These are phyloP conservation scores for Mucor velutinosus DNA, from an alignment of 371 early-diverging fungal genomes.

Conservation along the genomic window DNA sequence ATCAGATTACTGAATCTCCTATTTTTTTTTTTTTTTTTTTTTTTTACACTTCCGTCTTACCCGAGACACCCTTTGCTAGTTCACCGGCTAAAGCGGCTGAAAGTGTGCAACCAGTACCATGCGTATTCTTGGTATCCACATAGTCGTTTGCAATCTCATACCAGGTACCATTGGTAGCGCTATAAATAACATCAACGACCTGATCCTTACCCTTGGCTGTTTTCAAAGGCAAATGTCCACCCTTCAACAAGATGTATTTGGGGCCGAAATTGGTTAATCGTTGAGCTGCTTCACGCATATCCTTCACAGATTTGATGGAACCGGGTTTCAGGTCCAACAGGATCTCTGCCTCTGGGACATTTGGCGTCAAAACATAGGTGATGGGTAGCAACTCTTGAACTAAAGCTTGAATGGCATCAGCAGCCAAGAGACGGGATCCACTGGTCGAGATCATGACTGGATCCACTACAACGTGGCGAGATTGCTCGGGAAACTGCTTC, in stretches of 20 bases:
- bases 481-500: slow-evolving; percentile 32
- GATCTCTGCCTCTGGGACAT: slow-evolving; percentile 80
- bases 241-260: slow-evolving; percentile 72
- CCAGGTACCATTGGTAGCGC: slow-evolving; percentile 35
- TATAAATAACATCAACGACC: slow-evolving; percentile 71
- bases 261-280: slow-evolving; percentile 53
- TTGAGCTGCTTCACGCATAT: slow-evolving; percentile 59
- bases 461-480: slow-evolving; percentile 66
- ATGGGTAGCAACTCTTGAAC: slow-evolving; percentile 64
- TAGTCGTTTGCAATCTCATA: slow-evolving; percentile 57
- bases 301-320: slow-evolving; percentile 51
- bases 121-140: slow-evolving; percentile 70
- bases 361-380: slow-evolving; percentile 76
- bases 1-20: not conserved
- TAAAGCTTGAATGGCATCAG: slow-evolving; percentile 63
- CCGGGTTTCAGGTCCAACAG: slow-evolving; percentile 34
- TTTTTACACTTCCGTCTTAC: slow-evolving; percentile 28
- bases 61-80: slow-evolving; percentile 60
- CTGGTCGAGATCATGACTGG: slow-evolving; percentile 89
- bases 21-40: too few species aligned
- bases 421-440: slow-evolving; percentile 65
- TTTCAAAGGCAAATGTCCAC: slow-evolving; percentile 73
- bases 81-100: slow-evolving; percentile 79
- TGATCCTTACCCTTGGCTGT: slow-evolving; percentile 13
- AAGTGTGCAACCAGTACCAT: slow-evolving; percentile 89